Base-by-base conservation (phyloP, 2,329 filamentous ascomycete genomes). In the Fusarium sororula region DNA sequence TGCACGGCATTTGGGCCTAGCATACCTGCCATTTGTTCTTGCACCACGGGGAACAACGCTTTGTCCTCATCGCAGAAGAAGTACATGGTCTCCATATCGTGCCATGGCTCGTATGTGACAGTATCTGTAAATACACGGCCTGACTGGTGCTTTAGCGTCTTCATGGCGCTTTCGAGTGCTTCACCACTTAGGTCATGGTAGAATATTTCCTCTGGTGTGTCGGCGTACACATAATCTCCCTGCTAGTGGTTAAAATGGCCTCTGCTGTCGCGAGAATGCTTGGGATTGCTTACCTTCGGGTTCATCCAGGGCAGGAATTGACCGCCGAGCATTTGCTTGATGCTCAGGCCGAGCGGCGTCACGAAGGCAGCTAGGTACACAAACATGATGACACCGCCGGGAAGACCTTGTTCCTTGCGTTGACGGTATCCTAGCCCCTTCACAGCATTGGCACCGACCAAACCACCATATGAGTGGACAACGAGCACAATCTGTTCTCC, bases 401-500 rank as follows among this genome's bases (percentile, higher is more conserved):
- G 63, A 55, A 81, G 70, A 4, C 82, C 83, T 4, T 75, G 73
- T 0, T 66, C 70, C 35, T 75, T 68, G 14, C 84, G 79, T 26
- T 82, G 73, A 41, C 77, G 78, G 54, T 82, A 80, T 6, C 81
- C 79, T 3, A 83, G 75, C 1, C 82, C 82, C 18, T 77, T 70
- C 14, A 85, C 74, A 1, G 82, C 84, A 51, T 82, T 82, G 35
- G 79, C 78, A 13, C 80, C 81, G 4, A 85, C 78, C 2, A 84
- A 76, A 20, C 85, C 85, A n/a, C 82, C 82, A 77, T 85, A 86
- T 6, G 83, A 85, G 69, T 87, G 85, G 9, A 81, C 79, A 10
- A 84, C 73, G 5, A 87, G 80, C 2, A 86, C 73, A 20, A 87
- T 80, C 35, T 85, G 79, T 51, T 83, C 83, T 22, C 82, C 82